These are phyloP conservation scores for Arthroderma sp. DNA, from an alignment of 2,329 filamentous ascomycete species.

Conservation along the genomic window DNA sequence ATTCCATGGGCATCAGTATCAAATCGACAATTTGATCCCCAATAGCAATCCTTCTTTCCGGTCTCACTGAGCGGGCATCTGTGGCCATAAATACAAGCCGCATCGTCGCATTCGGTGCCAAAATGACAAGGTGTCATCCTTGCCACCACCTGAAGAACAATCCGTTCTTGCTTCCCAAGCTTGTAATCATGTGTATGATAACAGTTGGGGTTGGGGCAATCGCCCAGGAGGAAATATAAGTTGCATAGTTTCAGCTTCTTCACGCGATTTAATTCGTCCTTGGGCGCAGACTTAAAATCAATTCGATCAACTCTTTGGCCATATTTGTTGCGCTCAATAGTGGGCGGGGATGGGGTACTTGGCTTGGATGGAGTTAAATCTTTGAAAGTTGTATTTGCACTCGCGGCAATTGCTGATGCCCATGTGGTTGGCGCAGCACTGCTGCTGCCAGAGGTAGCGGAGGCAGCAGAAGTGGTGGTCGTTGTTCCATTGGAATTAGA, in stretches of 20 bases:
- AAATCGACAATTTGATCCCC: constrained; percentile 48
- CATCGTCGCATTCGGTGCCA: constrained; percentile 46
- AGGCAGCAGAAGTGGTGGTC: constrained; percentile 4
- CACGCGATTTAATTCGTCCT: constrained; percentile 46
- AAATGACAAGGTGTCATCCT: constrained; percentile 52
- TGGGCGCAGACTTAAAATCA: constrained; percentile 40
- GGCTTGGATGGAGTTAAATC: constrained; percentile 28
- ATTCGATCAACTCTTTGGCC: constrained; percentile 48
- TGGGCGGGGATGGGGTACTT: constrained; percentile 23
- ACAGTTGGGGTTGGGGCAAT: constrained; percentile 47
- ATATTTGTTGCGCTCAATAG: constrained; percentile 45
- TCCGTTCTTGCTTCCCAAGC: constrained; percentile 41
- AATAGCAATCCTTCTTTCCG: constrained; percentile 45
- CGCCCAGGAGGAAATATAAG: constrained; percentile 46
- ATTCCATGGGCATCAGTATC: constrained; percentile 46
- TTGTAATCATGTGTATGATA: constrained; percentile 43
- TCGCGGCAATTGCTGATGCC: constrained; percentile 26
- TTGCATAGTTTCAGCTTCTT: constrained; percentile 55
- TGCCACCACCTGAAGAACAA: constrained; percentile 46
- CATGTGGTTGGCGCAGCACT: constrained; percentile 21
- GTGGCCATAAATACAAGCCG: constrained; percentile 53
- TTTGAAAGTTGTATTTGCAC: constrained; percentile 30
- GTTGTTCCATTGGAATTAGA: constrained; percentile 23
- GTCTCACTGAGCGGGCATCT: constrained; percentile 45
- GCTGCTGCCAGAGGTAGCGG: background rate